Evolutionary conservation across 306 rosid species (phyloP).

Genomic region (Mucuna pruriens): DNA sequence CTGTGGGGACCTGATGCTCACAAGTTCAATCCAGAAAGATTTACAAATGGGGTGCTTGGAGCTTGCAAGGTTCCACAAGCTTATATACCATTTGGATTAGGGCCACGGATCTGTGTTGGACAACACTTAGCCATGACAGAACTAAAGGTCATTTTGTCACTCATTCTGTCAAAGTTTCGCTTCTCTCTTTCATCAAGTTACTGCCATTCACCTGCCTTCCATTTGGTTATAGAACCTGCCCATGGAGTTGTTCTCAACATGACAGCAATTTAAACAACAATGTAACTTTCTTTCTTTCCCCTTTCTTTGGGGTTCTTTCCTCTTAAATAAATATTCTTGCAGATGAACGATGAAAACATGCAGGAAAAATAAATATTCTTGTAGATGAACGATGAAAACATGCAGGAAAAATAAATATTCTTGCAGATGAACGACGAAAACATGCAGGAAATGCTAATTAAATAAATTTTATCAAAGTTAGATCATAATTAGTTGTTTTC

Average conservation of each 20-base stretch:
- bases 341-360: no score
- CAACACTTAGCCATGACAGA: constrained; percentile 63
- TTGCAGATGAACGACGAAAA: no score
- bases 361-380: background rate
- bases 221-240: constrained; percentile 43
- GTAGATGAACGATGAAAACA: background rate
- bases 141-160: constrained; percentile 57
- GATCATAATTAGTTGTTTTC: background rate
- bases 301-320: background rate
- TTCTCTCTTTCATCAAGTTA: constrained; percentile 44
- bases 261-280: constrained; percentile 27
- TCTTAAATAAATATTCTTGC: no score
- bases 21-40: constrained; percentile 70
- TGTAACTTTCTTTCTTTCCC: background rate
- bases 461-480: background rate
- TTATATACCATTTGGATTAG: constrained; percentile 66
- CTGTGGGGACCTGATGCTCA: constrained; percentile 68
- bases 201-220: constrained; percentile 42
- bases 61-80: constrained; percentile 65
- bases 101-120: constrained; percentile 63
- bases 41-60: constrained; percentile 51
- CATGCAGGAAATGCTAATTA: no score
- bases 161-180: constrained; percentile 29
- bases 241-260: constrained; percentile 47
- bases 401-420: no score